Evolutionary conservation across 495 filamentous ascomycete genomes (phyloP).

Genomic region (Pyronema omphalodes): DNA sequence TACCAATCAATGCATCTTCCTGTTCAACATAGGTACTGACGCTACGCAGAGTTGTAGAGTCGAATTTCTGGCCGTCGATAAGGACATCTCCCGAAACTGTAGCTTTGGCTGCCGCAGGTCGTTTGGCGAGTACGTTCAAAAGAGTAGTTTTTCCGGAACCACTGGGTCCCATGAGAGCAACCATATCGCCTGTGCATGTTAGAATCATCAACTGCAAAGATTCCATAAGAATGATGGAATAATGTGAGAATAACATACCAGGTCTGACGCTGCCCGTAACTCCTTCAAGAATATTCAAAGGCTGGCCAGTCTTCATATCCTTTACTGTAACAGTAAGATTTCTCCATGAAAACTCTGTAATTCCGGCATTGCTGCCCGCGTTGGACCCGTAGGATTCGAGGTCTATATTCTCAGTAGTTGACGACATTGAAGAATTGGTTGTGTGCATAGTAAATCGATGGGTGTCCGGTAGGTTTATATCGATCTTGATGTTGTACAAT

Average conservation of each 20-base stretch:
- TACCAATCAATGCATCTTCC: slow-evolving; percentile 61
- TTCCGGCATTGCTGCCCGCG: no score
- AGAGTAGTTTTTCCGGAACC: slow-evolving; percentile 65
- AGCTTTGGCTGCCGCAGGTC: slow-evolving; percentile 31
- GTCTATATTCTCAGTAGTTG: no score
- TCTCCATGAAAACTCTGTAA: slow-evolving; percentile 37
- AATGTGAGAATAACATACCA: slow-evolving; percentile 18
- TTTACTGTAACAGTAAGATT: slow-evolving; percentile 47
- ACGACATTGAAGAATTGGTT: no score
- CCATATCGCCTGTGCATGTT: slow-evolving; percentile 39
- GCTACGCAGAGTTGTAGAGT: slow-evolving; percentile 27
- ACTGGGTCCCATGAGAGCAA: slow-evolving; percentile 60
- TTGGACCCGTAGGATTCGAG: no score
- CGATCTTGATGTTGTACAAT: no score
- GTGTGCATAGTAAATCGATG: no score
- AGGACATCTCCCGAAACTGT: slow-evolving; percentile 32
- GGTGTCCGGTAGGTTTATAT: no score
- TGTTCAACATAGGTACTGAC: slow-evolving; percentile 65
- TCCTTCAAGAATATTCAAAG: slow-evolving; percentile 36
- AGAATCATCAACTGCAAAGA: not conserved
- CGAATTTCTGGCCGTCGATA: slow-evolving; percentile 35
- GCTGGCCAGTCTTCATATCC: slow-evolving; percentile 43
- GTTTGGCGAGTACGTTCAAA: slow-evolving; percentile 51
- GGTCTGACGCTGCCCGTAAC: slow-evolving; percentile 36
- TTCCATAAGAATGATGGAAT: not conserved